A percentile compares a stretch with the other conserved stretches of the same genome.
Evolutionary conservation across 768 basidiomycete species (phyloP).

Genomic region (Xerocomus brunneocitrinus): DNA sequence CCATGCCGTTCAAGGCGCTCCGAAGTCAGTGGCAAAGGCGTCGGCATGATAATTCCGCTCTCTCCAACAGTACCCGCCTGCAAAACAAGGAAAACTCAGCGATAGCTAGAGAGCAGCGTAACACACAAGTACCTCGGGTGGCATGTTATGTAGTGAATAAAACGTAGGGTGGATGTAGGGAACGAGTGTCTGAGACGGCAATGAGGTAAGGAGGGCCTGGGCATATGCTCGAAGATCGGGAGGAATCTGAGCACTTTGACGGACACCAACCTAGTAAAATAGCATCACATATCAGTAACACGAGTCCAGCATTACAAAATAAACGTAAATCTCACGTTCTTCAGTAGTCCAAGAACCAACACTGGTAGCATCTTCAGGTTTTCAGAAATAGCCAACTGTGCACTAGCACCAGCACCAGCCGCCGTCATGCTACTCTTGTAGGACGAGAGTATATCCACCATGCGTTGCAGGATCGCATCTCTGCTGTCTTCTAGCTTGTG

Average conservation of each 20-base stretch:
- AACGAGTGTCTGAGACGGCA: constrained; percentile 87
- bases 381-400: constrained; percentile 86
- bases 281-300: not conserved
- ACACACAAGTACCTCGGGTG: constrained; percentile 61
- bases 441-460: constrained; percentile 78
- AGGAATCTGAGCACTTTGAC: constrained; percentile 95
- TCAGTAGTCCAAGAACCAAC: constrained; percentile 82
- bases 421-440: constrained; percentile 98
- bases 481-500: constrained; percentile 88
- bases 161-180: constrained; percentile 95
- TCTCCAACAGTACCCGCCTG: constrained; percentile 92
- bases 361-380: constrained; percentile 95
- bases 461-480: constrained; percentile 76
- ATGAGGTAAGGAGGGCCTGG: constrained; percentile 82
- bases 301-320: not conserved
- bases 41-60: constrained; percentile 81
- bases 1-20: constrained; percentile 94
- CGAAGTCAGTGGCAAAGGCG: constrained; percentile 86
- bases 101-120: not conserved
- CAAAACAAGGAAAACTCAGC: constrained; percentile 5
- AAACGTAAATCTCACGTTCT: constrained; percentile 64
- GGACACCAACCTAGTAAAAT: constrained; percentile 69
- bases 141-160: constrained; percentile 96
- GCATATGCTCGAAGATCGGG: constrained; percentile 96
- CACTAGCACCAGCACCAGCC: constrained; percentile 88